These are phyloP conservation scores for Microstegium vimineum DNA, from an alignment of 176 grass and related monocot species.

Conservation along the genomic window DNA sequence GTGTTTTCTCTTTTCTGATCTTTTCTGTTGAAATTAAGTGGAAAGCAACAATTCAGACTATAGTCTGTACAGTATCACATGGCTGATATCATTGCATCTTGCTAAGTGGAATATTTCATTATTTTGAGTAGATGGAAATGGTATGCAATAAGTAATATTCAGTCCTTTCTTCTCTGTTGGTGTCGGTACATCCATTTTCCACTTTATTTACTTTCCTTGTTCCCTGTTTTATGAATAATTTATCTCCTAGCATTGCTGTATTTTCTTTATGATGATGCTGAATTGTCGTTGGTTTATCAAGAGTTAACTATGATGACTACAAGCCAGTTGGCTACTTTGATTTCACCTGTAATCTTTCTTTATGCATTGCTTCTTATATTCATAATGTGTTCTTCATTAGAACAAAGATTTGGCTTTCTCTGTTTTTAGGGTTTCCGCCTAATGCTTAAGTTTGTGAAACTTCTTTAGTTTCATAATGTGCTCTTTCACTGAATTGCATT, in stretches of 20 bases:
- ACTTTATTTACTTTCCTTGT: background rate
- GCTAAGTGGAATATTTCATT: background rate
- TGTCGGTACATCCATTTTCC: background rate
- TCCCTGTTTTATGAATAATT: background rate
- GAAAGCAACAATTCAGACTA: background rate
- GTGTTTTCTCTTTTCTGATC: background rate
- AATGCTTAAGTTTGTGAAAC: background rate
- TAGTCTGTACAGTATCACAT: background rate
- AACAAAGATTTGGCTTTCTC: background rate
- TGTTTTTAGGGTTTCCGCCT: background rate
- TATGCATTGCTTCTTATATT: constrained; percentile 4
- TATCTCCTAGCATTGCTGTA: background rate
- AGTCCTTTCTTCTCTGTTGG: background rate
- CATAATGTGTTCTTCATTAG: background rate
- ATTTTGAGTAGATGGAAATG: background rate
- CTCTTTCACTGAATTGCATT: constrained; percentile 16
- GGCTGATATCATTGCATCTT: background rate
- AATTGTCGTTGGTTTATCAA: constrained; percentile 2
- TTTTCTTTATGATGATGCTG: constrained; percentile 3
- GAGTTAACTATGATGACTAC: constrained; percentile 14
- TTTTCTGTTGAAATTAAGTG: background rate
- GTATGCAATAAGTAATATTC: background rate
- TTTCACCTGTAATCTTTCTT: background rate
- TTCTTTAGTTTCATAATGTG: background rate
- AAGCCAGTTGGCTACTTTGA: background rate